Base-by-base conservation (phyloP, 257 asterid species). In the Nicotiana noctiflora region DNA sequence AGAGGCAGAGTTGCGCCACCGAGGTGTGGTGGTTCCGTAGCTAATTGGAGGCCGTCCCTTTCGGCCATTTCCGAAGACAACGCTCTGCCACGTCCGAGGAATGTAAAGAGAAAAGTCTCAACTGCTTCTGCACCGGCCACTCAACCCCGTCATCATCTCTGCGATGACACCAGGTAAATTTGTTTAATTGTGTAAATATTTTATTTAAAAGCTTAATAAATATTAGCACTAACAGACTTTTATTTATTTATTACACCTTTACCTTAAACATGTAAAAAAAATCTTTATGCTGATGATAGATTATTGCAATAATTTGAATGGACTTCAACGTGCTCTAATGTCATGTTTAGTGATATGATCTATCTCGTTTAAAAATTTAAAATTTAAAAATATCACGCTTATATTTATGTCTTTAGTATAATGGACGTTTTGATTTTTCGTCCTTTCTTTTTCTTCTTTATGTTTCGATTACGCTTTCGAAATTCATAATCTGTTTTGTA, bases 41-140 rank as follows among this genome's bases (percentile, higher is more conserved):
- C 72, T 56, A 86, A 85, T 9, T 88, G 90, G 90, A 84, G 82
- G 56, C 90, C 90, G 1, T 84, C 89, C 8, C 79, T 88, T 76
- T 51, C 84, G 3, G 77, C 84, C 15, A 88, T 88, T 31, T 77
- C 77, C 0, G 90, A 88, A 57, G 83, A 88, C 29, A 78, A 68
- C 81, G 76, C 82, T 6, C 64, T 80, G 11, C 52, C 53, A 6
- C n/a, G n/a, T n/a, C 83, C 70, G 72, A 82, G 82, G 14, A 49
- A 37, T 7, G 61, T 85, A 2, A 79, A 83, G 86, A 82, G 80
- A 65, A 91, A 84, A 70, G 83, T 81, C 46, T 83, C 85, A 75
- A 75, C 90, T 52, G 6, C 80, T 23, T 75, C 85, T 11, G 18
- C 89, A 21, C 76, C 56, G 2, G 65, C 83, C 81, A 74, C 83